Percentiles rank a stretch among this genome's conserved stretches.
Evolutionary conservation across 2,329 filamentous ascomycete species (phyloP).

Genomic region (Exophiala sp.): DNA sequence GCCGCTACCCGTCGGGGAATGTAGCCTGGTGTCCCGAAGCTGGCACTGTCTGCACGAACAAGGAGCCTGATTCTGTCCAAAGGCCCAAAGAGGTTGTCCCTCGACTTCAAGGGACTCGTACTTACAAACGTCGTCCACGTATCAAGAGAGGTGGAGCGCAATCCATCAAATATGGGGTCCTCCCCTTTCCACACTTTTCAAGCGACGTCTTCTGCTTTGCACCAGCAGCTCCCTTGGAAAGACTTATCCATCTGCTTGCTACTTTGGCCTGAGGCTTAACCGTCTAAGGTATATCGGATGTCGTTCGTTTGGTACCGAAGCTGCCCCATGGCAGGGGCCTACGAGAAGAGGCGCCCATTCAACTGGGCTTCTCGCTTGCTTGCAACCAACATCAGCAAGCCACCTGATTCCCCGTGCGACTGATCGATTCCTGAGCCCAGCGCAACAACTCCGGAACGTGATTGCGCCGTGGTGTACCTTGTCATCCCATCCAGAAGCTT

Average conservation of each 20-base stretch:
- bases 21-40: not conserved
- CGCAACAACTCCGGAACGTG: not conserved
- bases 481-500: slow-evolving; percentile 7
- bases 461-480: not conserved
- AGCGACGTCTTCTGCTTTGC: not conserved
- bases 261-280: not conserved
- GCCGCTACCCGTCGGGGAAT: slow-evolving; percentile 7
- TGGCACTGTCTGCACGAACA: not conserved
- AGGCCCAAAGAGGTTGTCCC: not conserved
- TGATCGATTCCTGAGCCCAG: not conserved
- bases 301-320: not conserved
- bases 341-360: not conserved
- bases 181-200: not conserved
- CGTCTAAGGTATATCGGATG: not conserved
- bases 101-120: not conserved
- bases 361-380: not conserved
- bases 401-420: not conserved
- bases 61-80: not conserved
- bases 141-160: not conserved
- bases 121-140: not conserved
- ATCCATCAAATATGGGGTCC: not conserved
- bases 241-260: not conserved
- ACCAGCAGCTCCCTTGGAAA: not conserved
- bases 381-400: not conserved
- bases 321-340: not conserved